Base-by-base conservation (phyloP, 2,329 filamentous ascomycete species). In the Beauveria rudraprayagi region DNA sequence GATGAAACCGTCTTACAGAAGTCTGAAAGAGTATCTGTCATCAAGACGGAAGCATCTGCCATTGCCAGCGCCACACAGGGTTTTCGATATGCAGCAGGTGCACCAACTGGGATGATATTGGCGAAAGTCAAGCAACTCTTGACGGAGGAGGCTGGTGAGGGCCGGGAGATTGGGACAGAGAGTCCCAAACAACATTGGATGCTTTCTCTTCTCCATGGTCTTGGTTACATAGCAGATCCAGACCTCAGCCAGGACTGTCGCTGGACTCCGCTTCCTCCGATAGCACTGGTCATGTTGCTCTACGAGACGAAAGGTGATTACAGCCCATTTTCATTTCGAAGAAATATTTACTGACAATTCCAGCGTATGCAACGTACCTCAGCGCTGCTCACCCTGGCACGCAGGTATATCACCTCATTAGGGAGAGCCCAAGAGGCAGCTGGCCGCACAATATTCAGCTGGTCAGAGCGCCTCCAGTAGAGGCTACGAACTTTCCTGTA, bases 171-270 rank as follows among this genome's bases (percentile, higher is more conserved):
- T 65, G 78, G 81, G 56, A 66, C 82, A 4, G 81, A 82, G 61
- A 73, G 83, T 53, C 80, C 83, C 63, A 82, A 83, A 67, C 83
- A 84, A 66, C 72, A 81, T 46, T 87, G 84, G 84, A 80, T 91
- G 74, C 74, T 87, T 40, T 84, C 80, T 30, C 78, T 78, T 1
- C 72, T 89, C 57, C 77, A 79, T 63, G 75, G 74, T 64, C 75
- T 78, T 67, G 77, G 76, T 43, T 48, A 52, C 40, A 47, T 60
- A 44, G 26, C 37, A 46, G 37, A 53, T 60, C n/a, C 48, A 41
- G 41, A 47, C 19, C 30, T n/a, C 16, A 28, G 26, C 11, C 14
- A 28, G 48, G 10, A 19, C 10, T 14, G 50, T 17, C 14, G 17
- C 48, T 19, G n/a, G 26, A 34, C 48, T 7, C n/a, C n/a, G 5